phyloP scores from a whole-genome alignment of 441 rosid genomes.

The Erodium chrysanthum region DNA sequence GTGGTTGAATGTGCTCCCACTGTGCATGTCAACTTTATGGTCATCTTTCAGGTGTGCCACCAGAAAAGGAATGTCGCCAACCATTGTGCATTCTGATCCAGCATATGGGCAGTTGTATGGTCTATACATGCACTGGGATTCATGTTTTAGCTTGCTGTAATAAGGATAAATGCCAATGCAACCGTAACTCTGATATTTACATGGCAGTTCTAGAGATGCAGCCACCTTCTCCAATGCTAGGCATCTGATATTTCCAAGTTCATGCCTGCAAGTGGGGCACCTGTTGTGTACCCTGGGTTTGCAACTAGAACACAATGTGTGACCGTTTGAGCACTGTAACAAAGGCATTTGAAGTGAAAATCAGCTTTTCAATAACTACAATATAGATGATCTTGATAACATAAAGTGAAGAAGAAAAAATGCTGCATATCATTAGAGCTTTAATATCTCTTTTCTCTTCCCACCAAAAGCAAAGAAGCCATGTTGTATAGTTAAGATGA shows the following conservation, averaged over 20 bases:
- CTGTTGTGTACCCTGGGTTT: slow-evolving; percentile 8
- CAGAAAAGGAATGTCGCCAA: slow-evolving; percentile 8
- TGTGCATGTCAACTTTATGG: slow-evolving; percentile 13
- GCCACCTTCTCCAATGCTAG: slow-evolving; percentile 9
- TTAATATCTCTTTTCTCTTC: too few species aligned
- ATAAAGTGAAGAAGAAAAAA: too few species aligned
- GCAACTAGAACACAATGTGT: slow-evolving; percentile 1
- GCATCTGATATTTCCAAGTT: slow-evolving; percentile 6
- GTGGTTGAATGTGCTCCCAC: slow-evolving; percentile 8
- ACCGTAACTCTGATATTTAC: background rate
- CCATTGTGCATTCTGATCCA: slow-evolving; percentile 3
- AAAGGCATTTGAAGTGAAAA: background rate
- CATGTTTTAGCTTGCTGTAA: slow-evolving; percentile 9
- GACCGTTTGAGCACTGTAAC: background rate
- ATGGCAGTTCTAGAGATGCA: slow-evolving; percentile 6
- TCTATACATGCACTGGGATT: background rate
- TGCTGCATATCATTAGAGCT: too few species aligned
- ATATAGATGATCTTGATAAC: background rate
- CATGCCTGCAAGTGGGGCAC: slow-evolving; percentile 6
- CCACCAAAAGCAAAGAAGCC: too few species aligned
- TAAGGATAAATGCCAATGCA: slow-evolving; percentile 1
- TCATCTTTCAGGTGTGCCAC: slow-evolving; percentile 6
- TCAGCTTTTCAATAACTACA: background rate
- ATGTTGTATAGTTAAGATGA: too few species aligned
- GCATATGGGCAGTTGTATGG: slow-evolving; percentile 15